A percentile compares a stretch with the other conserved stretches of the same genome.
Evolutionary conservation across 345 rosid species (phyloP).

Genomic region (Sapria himalayana): DNA sequence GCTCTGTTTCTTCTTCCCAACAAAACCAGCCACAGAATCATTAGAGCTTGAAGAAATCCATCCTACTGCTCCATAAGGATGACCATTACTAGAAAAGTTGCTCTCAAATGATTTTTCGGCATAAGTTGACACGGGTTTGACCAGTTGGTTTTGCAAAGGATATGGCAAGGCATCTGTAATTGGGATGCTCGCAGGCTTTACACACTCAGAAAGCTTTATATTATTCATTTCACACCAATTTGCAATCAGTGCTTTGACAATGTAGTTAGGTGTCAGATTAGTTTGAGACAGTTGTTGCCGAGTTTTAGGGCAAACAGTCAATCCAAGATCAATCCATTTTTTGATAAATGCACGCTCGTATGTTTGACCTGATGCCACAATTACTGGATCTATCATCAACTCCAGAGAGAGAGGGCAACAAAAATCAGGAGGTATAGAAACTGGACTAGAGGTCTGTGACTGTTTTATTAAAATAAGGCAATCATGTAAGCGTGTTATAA

Average conservation of each 20-base stretch:
- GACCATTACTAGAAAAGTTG: slow-evolving; percentile 24
- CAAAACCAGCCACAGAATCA: slow-evolving; percentile 22
- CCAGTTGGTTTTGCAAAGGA: slow-evolving; percentile 16
- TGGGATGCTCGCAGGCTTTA: slow-evolving; percentile 28
- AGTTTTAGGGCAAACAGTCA: slow-evolving; percentile 91
- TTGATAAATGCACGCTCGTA: slow-evolving; percentile 76
- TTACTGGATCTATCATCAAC: slow-evolving; percentile 95
- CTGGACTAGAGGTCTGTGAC: slow-evolving; percentile 49
- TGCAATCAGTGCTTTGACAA: slow-evolving; percentile 79
- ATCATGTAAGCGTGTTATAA: slow-evolving; percentile 56
- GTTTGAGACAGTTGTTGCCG: slow-evolving; percentile 56
- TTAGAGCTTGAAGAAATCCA: slow-evolving; percentile 41
- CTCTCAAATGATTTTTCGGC: slow-evolving; percentile 24
- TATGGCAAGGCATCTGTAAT: slow-evolving; percentile 33
- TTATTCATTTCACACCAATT: slow-evolving; percentile 87
- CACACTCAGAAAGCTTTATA: slow-evolving; percentile 69
- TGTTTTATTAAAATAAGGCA: slow-evolving; percentile 55
- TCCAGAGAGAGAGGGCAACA: slow-evolving; percentile 92
- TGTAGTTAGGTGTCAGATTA: slow-evolving; percentile 82
- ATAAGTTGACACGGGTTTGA: slow-evolving; percentile 27
- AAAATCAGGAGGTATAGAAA: slow-evolving; percentile 86
- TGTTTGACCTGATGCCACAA: slow-evolving; percentile 88
- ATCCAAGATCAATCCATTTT: slow-evolving; percentile 85
- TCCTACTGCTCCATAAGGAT: no score
- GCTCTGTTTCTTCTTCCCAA: slow-evolving; percentile 30